Base-by-base conservation (phyloP, 306 rosid species). In the Trifolium subterraneum region DNA sequence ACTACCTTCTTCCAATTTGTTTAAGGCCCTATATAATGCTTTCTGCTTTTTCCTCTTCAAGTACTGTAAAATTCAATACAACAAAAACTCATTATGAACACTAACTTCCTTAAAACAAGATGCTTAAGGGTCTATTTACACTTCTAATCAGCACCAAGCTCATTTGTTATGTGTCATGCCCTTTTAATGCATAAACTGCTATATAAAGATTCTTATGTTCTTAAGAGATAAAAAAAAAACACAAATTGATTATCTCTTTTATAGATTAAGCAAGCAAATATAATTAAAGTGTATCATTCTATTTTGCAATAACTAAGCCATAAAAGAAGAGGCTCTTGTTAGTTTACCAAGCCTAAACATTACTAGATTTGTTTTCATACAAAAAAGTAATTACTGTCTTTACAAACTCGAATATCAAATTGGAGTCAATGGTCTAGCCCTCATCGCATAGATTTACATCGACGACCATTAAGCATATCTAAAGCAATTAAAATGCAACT, bases 1-100 rank as follows among this genome's bases (percentile, higher is more conserved):
- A 79, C 59, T 68, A 90, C 96, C 99, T 85, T 88, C 99, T 75
- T 92, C 83, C 62, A 94, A 50, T 84, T 94, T 91, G 56, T 79
- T 78, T 27, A 94, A 87, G 61, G 95, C 95, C 15, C 78, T 84
- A 74, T 35, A 48, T 8, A 90, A 45, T 48, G 96, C 86, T 22
- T 61, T 74, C 82, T 87, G 93, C 0, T 68, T 4, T n/a, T 73
- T 51, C 2, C 0, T 67, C 77, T 25, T 16, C 47, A 94, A 79
- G 20, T 38, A 82, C 98, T 90, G 87, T 41, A 51, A 85, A 51
- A 74, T 75, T 38, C 82, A 76, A 81, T 12, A 64, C 73, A 69
- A 65, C 39, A 78, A 47, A 59, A 82, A 60, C 27, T 70, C 64
- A 79, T 64, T 66, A 78, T 27, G 68, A 52, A 23, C 50, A 42